Evolutionary conservation across 352 stramenopile species (phyloP).

Genomic region (Phytopythium montanum): DNA sequence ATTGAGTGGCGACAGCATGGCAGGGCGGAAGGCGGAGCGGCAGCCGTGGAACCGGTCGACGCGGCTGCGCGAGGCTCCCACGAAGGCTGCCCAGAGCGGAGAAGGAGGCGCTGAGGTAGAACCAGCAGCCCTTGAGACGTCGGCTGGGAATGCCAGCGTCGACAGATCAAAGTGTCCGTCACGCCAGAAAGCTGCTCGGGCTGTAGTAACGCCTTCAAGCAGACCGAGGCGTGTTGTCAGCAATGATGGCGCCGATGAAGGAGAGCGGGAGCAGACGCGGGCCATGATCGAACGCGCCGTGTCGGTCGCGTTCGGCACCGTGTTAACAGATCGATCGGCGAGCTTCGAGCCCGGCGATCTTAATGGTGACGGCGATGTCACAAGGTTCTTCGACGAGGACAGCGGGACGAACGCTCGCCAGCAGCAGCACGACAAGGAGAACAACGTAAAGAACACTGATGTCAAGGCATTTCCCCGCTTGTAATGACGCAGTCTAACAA

Average conservation of each 20-base stretch:
- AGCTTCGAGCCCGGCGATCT: not conserved
- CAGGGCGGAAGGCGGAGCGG: not conserved
- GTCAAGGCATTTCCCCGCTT: not conserved
- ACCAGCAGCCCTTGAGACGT: not conserved
- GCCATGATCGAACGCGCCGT: constrained; percentile 60
- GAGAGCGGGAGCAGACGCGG: constrained; percentile 26
- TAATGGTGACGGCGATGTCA: not conserved
- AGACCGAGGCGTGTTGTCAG: not conserved
- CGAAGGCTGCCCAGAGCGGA: not conserved
- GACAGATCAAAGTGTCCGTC: not conserved
- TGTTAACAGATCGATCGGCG: constrained; percentile 15
- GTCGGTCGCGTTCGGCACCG: constrained; percentile 33
- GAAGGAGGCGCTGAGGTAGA: not conserved
- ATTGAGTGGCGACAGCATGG: not conserved
- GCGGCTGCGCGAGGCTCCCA: constrained; percentile 15
- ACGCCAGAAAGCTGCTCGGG: not conserved
- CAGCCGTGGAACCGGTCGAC: constrained; percentile 53
- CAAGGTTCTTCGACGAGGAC: not conserved
- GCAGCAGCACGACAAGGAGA: constrained; percentile 4
- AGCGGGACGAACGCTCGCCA: not conserved
- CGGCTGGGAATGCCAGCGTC: not conserved
- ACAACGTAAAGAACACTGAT: not conserved
- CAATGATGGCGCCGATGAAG: not conserved
- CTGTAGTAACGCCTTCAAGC: not conserved
- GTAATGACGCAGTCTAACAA: not conserved